Conservation (phyloP, 169 alveolate species). For the Cryptosporidium canis region DNA sequence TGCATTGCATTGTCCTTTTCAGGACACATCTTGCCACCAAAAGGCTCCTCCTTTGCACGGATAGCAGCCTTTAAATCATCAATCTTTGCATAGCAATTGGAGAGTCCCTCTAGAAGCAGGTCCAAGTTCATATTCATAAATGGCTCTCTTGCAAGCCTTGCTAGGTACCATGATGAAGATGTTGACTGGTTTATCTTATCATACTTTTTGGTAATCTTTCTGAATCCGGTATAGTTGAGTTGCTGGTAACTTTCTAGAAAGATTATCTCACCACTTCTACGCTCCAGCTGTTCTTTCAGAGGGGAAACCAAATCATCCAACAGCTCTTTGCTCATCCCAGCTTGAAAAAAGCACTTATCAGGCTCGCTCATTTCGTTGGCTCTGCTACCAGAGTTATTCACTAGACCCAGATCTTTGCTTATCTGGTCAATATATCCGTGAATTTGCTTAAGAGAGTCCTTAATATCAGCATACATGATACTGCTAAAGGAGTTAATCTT, state of each 20-base stretch:
- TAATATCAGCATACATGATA: slow-evolving; percentile 40
- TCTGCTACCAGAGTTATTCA: neutral
- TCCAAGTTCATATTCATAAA: slow-evolving; percentile 74
- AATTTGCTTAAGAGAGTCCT: slow-evolving; percentile 53
- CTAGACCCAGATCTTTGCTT: neutral
- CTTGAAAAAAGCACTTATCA: neutral
- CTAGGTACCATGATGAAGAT: slow-evolving; percentile 77
- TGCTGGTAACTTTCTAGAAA: slow-evolving; percentile 77
- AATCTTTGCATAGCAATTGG: slow-evolving; percentile 15
- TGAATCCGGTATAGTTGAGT: slow-evolving; percentile 80
- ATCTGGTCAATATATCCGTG: slow-evolving; percentile 23
- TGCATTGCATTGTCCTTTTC: neutral
- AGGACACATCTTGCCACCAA: neutral
- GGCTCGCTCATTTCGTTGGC: neutral
- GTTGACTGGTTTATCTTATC: slow-evolving; percentile 79
- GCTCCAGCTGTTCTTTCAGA: slow-evolving; percentile 59
- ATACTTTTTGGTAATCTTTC: slow-evolving; percentile 82
- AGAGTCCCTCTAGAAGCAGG: slow-evolving; percentile 63
- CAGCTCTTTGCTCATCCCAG: slow-evolving; percentile 27
- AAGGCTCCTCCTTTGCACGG: neutral
- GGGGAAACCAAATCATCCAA: slow-evolving; percentile 48
- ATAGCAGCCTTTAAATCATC: neutral
- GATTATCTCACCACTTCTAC: slow-evolving; percentile 73
- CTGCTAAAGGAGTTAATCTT: slow-evolving; percentile 78
- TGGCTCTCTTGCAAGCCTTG: slow-evolving; percentile 76